Evolutionary conservation across 352 stramenopile genomes (phyloP), one percentile per base, ranked within the genome.

Genomic region (Pythium pyrilobum): DNA sequence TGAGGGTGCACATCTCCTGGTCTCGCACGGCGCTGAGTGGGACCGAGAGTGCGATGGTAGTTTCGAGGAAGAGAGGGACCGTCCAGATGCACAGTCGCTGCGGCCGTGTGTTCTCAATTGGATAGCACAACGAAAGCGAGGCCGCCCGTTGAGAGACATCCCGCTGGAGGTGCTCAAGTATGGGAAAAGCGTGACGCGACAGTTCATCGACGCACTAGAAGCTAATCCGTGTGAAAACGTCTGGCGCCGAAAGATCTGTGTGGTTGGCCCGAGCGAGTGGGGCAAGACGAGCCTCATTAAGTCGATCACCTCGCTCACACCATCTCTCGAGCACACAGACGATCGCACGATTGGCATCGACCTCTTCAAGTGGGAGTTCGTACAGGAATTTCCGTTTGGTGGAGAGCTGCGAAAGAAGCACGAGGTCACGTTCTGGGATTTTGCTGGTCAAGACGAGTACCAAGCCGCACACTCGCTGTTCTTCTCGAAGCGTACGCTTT

Each of bases 221-320:
- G n/a, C n/a, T n/a, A n/a, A n/a, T n/a, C n/a, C n/a, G n/a, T n/a
- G n/a, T n/a, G n/a, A n/a, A n/a, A n/a, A n/a, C n/a, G n/a, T n/a
- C n/a, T n/a, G n/a, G n/a, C 62, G 57, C 12, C 46, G 21, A 5
- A 69, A 69, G 21, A 41, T 70, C 0, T 67, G 62, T 21, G 43
- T 70, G 5, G 52, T 70, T 12, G 62, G 62, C 9, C 49, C 58
- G 1, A 67, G 53, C 31, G n/a, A 39, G 8, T 64, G 53, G 52
- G 59, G 63, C 8, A 71, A 67, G 29, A 72, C 64, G 0, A 72
- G 64, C 21, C 44, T 72, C 29, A 59, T 69, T 48, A 69, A 72
- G 38, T 61, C 39, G 23, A 45, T 72, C n/a, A 66, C 23, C 5
- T 36, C n/a, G 11, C 29, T 44, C 10, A 29, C 25, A 11, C 24